Base-by-base conservation (phyloP, 805 yeast genomes). In the Candida xiaguanensis region DNA sequence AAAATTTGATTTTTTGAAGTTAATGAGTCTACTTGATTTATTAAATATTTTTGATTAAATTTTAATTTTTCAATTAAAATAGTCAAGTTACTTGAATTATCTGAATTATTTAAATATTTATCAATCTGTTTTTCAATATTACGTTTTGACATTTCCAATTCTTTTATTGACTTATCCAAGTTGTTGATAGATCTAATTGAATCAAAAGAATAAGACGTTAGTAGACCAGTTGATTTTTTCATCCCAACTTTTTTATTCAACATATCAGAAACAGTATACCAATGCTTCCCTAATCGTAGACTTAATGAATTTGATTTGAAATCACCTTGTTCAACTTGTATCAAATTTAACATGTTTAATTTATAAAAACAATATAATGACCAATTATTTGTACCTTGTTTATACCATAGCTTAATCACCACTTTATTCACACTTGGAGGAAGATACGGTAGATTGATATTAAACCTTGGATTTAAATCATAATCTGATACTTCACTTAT, bases 191-290 rank as follows among this genome's bases (percentile, higher is more conserved):
- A 47, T 31, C 70, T 38, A n/a, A 63, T 52, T 7, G 51, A 34
- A 38, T 63, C 67, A 40, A 59, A 59, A 4, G 53, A 43, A 40
- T 64, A 64, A 3, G 65, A 57, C 2, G 26, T 26, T 16, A 35
- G 17, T 12, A n/a, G 18, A 7, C 16, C 34, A 15, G 31, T 15
- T 7, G 9, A 6, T 16, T 28, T 28, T 7, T 28, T 28, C 9
- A 15, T 4, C 18, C 4, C 18, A 4, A 11, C 18, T 20, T 3
- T 5, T 16, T 8, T 17, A 18, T 16, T 35, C 36, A 38, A 24
- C 23, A 35, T 31, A n/a, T 40, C 30, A 18, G 23, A 46, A 9
- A 49, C 24, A 3, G 59, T 51, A 40, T 52, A 59, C 34, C 47
- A 48, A 8, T 49, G 52, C 31, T 50, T 49, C 24, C 28, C 48